Evolutionary conservation across 2,329 filamentous ascomycete genomes (phyloP).

Genomic region (Calonectria multiphialidica): DNA sequence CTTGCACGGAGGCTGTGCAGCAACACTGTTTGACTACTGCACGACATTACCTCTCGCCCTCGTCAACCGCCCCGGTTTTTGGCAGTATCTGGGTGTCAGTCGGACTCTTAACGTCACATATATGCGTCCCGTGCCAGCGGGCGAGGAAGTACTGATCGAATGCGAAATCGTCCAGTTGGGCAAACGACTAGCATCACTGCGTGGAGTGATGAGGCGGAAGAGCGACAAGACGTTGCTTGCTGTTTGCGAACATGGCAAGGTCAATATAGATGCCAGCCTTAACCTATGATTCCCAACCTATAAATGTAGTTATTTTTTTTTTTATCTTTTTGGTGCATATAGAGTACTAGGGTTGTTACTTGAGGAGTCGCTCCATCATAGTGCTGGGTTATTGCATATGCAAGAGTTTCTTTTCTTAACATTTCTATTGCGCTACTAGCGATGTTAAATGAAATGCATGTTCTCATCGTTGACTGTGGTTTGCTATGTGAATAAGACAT

Average conservation of each 20-base stretch:
- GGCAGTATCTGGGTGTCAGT: conserved; percentile 72
- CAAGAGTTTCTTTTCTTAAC: no score
- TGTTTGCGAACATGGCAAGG: conserved; percentile 74
- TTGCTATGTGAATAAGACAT: no score
- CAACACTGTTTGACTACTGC: conserved; percentile 76
- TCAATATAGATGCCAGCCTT: conserved; percentile 65
- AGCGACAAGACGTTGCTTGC: conserved; percentile 66
- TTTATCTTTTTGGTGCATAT: no score
- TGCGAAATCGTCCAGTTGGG: conserved; percentile 71
- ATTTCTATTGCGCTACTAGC: no score
- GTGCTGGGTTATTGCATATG: no score
- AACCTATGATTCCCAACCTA: conserved; percentile 39
- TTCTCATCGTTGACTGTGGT: no score
- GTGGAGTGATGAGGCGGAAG: conserved; percentile 66
- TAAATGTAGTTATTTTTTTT: not conserved
- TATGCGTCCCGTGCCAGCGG: conserved; percentile 69
- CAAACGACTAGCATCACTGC: conserved; percentile 63
- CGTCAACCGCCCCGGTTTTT: conserved; percentile 69
- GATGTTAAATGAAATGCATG: no score
- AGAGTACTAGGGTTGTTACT: no score
- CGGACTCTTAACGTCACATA: conserved; percentile 77
- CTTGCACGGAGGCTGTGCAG: conserved; percentile 73
- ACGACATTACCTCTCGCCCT: conserved; percentile 71
- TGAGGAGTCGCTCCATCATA: not conserved
- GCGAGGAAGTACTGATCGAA: conserved; percentile 64